Base-by-base conservation (phyloP, 164 flowering plant genomes). In the Buxus sempervirens region DNA sequence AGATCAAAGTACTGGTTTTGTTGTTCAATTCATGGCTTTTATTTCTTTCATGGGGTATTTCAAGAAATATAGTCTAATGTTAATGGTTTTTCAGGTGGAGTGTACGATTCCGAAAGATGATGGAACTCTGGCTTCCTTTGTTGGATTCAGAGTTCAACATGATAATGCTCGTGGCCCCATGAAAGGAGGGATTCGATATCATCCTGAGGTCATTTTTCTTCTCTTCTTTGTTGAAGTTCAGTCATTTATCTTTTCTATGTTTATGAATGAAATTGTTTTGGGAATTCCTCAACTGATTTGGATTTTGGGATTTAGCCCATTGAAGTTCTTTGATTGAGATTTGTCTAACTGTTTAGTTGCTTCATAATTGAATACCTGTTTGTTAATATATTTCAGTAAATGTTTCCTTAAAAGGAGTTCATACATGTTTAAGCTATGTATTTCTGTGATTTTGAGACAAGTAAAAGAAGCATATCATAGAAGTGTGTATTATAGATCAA, bases 161-260 rank as follows among this genome's bases (percentile, higher is more conserved):
- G 98, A 92, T 68, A 92, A 92, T 78, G 80, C 98, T 59, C 90
- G 96, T 62, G 98, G 98, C 0, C 98, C 98, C 51, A 93, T 91
- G 98, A 93, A 93, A 72, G 98, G 97, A 65, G 97, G 98, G 60
- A 93, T 93, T 79, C 80, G 98, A 75, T 93, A 90, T 70, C 97
- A 93, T 81, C 93, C 89, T 25, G 98, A 93, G 97, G 98, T 88
- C 42, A 57, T 57, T 2, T 8, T 66, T 28, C 21, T 66, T 28
- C 21, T 15, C 5, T 12, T 6, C 15, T 54, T 26, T 22, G 4
- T 16, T 42, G 16, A 21, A 27, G 6, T 28, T 16, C 65, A 21
- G 23, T 24, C 49, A n/a, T n/a, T 58, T 41, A 27, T 60, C 4
- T 28, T 27, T 64, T 51, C 13, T 23, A 20, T 36, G 41, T 36